phyloP scores from a whole-genome alignment of 306 rosid species.

The Senna tora region DNA sequence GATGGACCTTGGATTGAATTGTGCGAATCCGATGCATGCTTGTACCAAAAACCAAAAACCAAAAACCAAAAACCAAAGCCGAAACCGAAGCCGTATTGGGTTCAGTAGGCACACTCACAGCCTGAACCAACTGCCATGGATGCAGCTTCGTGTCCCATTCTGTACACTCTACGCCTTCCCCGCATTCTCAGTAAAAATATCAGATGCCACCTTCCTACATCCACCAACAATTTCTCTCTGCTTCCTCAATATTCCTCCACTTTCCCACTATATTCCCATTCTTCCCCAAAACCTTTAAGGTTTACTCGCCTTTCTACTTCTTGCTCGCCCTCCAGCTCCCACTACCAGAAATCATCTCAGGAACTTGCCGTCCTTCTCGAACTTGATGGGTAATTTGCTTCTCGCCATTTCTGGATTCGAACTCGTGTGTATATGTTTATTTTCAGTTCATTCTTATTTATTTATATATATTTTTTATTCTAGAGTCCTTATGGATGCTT shows the following conservation, averaged over 20 bases:
- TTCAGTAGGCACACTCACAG: neutral
- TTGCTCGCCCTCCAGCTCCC: conserved; percentile 47
- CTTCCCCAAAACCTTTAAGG: conserved; percentile 50
- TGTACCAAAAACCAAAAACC: no score
- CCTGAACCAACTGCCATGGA: conserved; percentile 47
- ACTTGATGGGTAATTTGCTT: conserved; percentile 71
- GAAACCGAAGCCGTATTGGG: neutral
- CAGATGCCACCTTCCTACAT: conserved; percentile 2
- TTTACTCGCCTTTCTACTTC: conserved; percentile 41
- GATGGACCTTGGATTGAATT: no score
- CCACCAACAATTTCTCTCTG: conserved; percentile 30
- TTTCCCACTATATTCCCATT: conserved; percentile 28
- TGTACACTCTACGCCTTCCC: conserved; percentile 32
- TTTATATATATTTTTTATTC: conserved; percentile 21
- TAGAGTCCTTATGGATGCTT: conserved; percentile 86
- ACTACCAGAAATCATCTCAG: conserved; percentile 41
- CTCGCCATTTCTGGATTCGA: neutral
- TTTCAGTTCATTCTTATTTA: neutral
- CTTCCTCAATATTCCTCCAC: conserved; percentile 39
- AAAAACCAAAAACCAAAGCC: neutral
- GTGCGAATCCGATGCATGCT: no score
- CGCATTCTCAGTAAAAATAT: conserved; percentile 15
- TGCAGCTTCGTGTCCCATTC: conserved; percentile 39
- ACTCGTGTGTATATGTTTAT: neutral
- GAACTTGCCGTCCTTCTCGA: conserved; percentile 84